Conservation (phyloP, 768 basidiomycete species). For the Albatrellus ellisii region DNA sequence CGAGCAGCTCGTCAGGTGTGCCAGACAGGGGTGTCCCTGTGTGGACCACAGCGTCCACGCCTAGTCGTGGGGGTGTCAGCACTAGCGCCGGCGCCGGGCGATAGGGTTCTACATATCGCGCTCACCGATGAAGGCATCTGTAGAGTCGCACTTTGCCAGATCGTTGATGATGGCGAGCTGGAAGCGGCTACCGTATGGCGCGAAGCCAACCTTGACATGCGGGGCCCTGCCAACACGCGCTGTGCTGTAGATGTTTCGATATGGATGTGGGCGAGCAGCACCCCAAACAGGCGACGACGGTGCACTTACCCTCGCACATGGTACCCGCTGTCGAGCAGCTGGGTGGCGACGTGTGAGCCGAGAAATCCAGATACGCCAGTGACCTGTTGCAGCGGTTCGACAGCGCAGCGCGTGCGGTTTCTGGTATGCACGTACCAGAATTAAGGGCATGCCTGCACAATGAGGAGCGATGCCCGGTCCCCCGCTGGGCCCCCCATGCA, state of each 20-base stretch:
- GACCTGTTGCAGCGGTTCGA: constrained; percentile 12
- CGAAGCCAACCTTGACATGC: background rate
- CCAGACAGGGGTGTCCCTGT: background rate
- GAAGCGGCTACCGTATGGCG: constrained; percentile 3
- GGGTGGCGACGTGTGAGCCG: constrained; percentile 12
- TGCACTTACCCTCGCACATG: constrained; percentile 28
- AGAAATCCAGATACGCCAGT: constrained; percentile 29
- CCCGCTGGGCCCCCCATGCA: too few relatives aligned
- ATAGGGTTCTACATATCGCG: background rate
- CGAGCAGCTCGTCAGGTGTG: background rate
- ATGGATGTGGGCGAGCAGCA: background rate
- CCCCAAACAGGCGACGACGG: background rate
- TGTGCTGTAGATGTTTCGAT: constrained; percentile 1
- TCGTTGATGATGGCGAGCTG: constrained; percentile 10
- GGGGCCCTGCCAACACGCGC: constrained; percentile 8
- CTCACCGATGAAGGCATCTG: constrained; percentile 9
- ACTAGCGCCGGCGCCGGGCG: background rate
- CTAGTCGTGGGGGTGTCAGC: background rate
- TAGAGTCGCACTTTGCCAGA: constrained; percentile 11
- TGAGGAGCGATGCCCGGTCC: too few relatives aligned
- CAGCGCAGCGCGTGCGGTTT: background rate
- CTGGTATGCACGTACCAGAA: background rate
- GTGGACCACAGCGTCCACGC: constrained; percentile 1
- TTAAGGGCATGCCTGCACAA: background rate
- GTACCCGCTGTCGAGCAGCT: constrained; percentile 30